Conservation (phyloP, 257 asterid species). For the Leptodermis oblonga region DNA sequence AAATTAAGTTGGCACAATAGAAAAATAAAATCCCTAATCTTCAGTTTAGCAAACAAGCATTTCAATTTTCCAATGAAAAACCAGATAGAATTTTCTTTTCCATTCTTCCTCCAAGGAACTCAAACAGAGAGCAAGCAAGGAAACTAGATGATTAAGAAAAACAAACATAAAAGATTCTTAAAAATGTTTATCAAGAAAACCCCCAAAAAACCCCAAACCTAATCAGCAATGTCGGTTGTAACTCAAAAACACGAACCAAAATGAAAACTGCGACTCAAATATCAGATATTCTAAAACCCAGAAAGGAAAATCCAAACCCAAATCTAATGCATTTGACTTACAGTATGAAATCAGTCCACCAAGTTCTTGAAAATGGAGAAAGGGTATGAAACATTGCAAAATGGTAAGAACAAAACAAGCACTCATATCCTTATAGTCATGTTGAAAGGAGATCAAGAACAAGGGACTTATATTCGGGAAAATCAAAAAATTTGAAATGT, state of each 20-base stretch:
- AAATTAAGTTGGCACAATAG: no score
- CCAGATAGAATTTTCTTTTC: not conserved
- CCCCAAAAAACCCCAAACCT: not conserved
- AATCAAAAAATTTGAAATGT: no score
- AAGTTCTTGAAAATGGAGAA: constrained; percentile 17
- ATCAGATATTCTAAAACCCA: not conserved
- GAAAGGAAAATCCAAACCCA: not conserved
- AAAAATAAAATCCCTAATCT: no score
- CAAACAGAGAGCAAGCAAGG: constrained; percentile 1
- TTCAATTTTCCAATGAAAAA: not conserved
- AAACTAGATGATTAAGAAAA: not conserved
- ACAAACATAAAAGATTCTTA: no score
- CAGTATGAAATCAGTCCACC: constrained; percentile 7
- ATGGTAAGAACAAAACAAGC: not conserved
- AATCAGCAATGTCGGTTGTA: not conserved
- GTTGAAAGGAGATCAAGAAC: no score
- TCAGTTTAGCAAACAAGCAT: not conserved
- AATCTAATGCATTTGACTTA: not conserved
- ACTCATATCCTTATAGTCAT: no score
- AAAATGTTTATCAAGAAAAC: not conserved
- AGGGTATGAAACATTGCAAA: not conserved
- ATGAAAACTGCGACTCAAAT: not conserved
- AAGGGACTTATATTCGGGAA: no score
- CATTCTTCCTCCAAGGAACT: not conserved
- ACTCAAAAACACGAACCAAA: not conserved